These are phyloP conservation scores for Astrothelium subdiscretum DNA, from an alignment of 495 filamentous ascomycete species.

Conservation along the genomic window DNA sequence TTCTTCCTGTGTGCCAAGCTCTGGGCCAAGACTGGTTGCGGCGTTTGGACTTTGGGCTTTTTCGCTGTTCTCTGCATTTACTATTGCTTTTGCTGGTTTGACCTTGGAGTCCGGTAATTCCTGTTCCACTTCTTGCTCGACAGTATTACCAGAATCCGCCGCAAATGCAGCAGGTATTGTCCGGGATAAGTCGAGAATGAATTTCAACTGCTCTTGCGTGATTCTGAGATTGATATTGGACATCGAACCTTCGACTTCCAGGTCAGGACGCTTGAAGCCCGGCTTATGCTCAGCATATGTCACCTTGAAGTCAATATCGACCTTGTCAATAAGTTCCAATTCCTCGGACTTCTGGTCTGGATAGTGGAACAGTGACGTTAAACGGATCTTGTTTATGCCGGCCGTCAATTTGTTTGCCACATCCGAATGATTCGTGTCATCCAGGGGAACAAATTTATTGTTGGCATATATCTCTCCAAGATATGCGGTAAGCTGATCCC, in stretches of 20 bases:
- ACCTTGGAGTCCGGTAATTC: conserved; percentile 48
- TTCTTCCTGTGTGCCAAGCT: conserved; percentile 49
- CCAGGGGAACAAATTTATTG: conserved; percentile 76
- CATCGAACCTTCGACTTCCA: conserved; percentile 83
- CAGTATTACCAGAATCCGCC: conserved; percentile 57
- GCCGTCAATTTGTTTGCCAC: conserved; percentile 83
- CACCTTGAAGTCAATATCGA: conserved; percentile 83
- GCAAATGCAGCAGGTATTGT: conserved; percentile 81
- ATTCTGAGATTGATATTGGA: conserved; percentile 82
- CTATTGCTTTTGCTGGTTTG: conserved; percentile 36
- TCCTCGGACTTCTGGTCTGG: conserved; percentile 61
- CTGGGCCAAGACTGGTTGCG: conserved; percentile 45
- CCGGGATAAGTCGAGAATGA: conserved; percentile 69
- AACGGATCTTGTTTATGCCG: conserved; percentile 79
- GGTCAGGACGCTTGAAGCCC: conserved; percentile 70
- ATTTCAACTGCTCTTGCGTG: conserved; percentile 82
- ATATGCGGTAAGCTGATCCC: conserved; percentile 83
- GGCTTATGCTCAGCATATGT: conserved; percentile 78
- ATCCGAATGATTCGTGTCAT: conserved; percentile 55
- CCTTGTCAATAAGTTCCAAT: conserved; percentile 90
- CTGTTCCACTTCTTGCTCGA: conserved; percentile 50
- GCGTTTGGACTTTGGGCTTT: conserved; percentile 15
- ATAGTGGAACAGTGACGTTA: conserved; percentile 87
- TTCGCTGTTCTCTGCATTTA: conserved; percentile 13
- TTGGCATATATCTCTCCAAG: conserved; percentile 94